phyloP scores from a whole-genome alignment of 805 yeast species.

The Candida tallmaniae region DNA sequence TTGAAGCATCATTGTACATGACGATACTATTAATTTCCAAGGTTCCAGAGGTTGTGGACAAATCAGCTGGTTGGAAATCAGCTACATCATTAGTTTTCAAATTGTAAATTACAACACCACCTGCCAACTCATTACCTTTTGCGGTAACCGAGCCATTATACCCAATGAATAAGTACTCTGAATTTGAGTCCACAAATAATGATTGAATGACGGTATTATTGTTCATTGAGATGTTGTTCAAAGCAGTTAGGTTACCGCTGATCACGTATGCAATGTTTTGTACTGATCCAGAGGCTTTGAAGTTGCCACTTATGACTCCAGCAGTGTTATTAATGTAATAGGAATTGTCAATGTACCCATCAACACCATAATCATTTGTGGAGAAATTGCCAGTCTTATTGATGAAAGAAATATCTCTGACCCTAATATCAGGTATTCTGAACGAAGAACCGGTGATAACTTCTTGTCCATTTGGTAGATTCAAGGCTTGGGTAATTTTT shows the following conservation, averaged over 20 bases:
- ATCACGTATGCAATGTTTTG: conserved; percentile 28
- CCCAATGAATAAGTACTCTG: conserved; percentile 41
- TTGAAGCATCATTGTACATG: conserved; percentile 24
- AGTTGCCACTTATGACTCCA: conserved; percentile 59
- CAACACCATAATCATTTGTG: conserved; percentile 9
- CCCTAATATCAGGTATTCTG: conserved; percentile 27
- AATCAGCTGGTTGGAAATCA: conserved; percentile 44
- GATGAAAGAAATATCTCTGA: conserved; percentile 20
- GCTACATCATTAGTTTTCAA: conserved; percentile 38
- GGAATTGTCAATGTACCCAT: conserved; percentile 24
- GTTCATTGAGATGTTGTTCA: conserved; percentile 24
- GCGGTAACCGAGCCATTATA: conserved; percentile 33
- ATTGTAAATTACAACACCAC: conserved; percentile 54
- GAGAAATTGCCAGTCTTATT: conserved; percentile 17
- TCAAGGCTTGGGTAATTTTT: conserved; percentile 24
- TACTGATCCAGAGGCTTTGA: conserved; percentile 23
- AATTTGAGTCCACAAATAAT: conserved; percentile 32
- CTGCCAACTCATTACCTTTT: conserved; percentile 13
- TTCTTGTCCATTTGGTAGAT: conserved; percentile 22
- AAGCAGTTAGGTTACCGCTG: conserved; percentile 14
- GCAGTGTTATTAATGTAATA: conserved; percentile 45
- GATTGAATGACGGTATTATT: conserved; percentile 21
- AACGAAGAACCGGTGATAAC: conserved; percentile 33
- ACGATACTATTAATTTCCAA: conserved; percentile 33
- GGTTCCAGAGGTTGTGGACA: conserved; percentile 32